Conservation (phyloP, 768 basidiomycete genomes). For the Auricularia sp. region DNA sequence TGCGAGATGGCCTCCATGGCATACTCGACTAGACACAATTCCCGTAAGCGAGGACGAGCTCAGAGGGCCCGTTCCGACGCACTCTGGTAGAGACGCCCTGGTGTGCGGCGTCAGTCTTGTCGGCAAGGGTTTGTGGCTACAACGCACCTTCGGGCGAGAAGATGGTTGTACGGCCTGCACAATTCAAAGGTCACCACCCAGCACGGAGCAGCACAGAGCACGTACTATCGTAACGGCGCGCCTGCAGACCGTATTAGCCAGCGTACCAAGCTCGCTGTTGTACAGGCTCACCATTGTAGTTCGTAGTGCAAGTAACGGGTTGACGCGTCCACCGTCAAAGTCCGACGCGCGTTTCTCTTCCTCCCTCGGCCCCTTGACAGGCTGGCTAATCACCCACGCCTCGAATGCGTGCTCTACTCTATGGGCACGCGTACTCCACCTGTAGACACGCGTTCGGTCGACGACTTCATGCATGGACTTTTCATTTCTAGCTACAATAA, state of each 20-base stretch:
- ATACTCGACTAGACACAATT: conserved; percentile 71
- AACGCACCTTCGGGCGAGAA: conserved; percentile 91
- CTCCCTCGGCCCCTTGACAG: neutral
- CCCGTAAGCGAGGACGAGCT: conserved; percentile 7
- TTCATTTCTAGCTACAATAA: too few relatives aligned
- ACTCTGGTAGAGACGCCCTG: conserved; percentile 97
- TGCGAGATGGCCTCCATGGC: conserved; percentile 99
- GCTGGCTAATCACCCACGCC: too few relatives aligned
- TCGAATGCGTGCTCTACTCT: too few relatives aligned
- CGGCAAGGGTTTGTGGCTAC: neutral
- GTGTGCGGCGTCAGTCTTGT: conserved; percentile 5
- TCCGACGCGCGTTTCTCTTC: neutral
- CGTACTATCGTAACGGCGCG: conserved; percentile 92
- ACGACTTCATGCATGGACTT: too few relatives aligned
- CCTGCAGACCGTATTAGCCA: conserved; percentile 31
- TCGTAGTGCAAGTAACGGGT: neutral
- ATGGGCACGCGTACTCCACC: too few relatives aligned
- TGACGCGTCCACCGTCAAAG: neutral
- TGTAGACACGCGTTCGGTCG: too few relatives aligned
- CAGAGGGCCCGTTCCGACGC: conserved; percentile 19
- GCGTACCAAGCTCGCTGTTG: neutral
- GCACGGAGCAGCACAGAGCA: conserved; percentile 11
- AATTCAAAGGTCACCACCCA: conserved; percentile 12
- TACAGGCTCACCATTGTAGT: neutral
- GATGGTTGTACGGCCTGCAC: conserved; percentile 85